Percentiles rank a stretch among this genome's conserved stretches.
Evolutionary conservation across 2,329 filamentous ascomycete species (phyloP).

Genomic region (Chaetomiaceae sp.): DNA sequence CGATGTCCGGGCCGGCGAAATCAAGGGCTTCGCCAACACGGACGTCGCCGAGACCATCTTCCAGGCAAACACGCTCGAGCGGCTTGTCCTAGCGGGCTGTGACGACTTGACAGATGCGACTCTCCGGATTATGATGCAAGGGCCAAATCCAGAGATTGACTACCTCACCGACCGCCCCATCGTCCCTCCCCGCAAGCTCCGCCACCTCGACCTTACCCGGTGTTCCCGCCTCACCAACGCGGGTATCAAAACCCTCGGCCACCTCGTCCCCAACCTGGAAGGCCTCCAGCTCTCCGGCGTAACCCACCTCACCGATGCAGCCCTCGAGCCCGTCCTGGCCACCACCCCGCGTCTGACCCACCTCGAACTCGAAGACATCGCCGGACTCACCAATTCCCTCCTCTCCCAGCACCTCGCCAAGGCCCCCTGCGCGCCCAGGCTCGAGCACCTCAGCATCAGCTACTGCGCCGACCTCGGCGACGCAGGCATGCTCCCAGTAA

Average conservation of each 20-base stretch:
- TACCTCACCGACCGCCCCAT: slow-evolving; percentile 71
- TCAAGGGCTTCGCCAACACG: slow-evolving; percentile 71
- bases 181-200: slow-evolving; percentile 71
- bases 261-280: slow-evolving; percentile 74
- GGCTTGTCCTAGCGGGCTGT: slow-evolving; percentile 77
- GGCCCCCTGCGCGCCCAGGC: slow-evolving; percentile 64
- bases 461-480: slow-evolving; percentile 87
- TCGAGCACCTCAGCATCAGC: slow-evolving; percentile 81
- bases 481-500: slow-evolving; percentile 72
- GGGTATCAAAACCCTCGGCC: slow-evolving; percentile 66
- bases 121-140: slow-evolving; percentile 70
- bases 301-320: slow-evolving; percentile 65
- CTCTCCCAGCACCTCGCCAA: slow-evolving; percentile 69
- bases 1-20: slow-evolving; percentile 78
- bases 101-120: slow-evolving; percentile 71
- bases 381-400: slow-evolving; percentile 68
- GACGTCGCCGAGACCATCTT: slow-evolving; percentile 73
- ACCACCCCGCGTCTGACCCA: slow-evolving; percentile 76
- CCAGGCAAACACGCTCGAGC: slow-evolving; percentile 73
- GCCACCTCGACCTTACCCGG: slow-evolving; percentile 79
- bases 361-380: slow-evolving; percentile 83
- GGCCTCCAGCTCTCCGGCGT: slow-evolving; percentile 81
- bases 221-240: slow-evolving; percentile 69
- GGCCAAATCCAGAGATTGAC: slow-evolving; percentile 72
- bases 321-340: slow-evolving; percentile 67